Conservation (phyloP, 345 rosid genomes). For the Aquilaria malaccensis region DNA sequence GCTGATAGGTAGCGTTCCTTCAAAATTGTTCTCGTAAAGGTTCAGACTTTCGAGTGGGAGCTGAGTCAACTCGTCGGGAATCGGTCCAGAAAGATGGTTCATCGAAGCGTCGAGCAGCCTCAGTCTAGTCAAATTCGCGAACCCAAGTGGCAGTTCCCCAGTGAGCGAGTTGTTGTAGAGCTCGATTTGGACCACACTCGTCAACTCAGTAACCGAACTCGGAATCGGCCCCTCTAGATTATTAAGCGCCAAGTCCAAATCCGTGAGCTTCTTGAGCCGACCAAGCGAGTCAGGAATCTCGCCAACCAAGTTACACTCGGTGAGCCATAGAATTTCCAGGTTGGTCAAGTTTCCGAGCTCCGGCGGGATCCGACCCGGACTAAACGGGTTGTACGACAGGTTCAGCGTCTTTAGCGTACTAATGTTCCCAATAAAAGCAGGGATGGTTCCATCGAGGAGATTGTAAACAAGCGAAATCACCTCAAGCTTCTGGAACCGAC, state of each 20-base stretch:
- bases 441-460: conserved; percentile 64
- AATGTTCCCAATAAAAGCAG: conserved; percentile 62
- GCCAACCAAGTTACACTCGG: conserved; percentile 72
- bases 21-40: conserved; percentile 69
- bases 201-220: conserved; percentile 52
- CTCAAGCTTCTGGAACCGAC: conserved; percentile 60
- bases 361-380: conserved; percentile 69
- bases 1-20: conserved; percentile 58
- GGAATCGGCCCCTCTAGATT: conserved; percentile 60
- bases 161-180: conserved; percentile 88
- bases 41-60: conserved; percentile 80
- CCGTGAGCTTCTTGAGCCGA: conserved; percentile 50
- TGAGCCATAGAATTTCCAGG: conserved; percentile 87
- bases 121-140: conserved; percentile 52
- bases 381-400: conserved; percentile 79
- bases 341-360: conserved; percentile 79
- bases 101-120: conserved; percentile 81
- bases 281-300: conserved; percentile 87
- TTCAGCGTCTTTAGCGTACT: conserved; percentile 65
- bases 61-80: conserved; percentile 68
- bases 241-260: conserved; percentile 84
- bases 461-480: conserved; percentile 75
- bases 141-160: conserved; percentile 57
- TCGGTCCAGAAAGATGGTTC: conserved; percentile 65
- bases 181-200: conserved; percentile 75